Conservation (phyloP, 495 filamentous ascomycete genomes). For the Penicillium canariense region DNA sequence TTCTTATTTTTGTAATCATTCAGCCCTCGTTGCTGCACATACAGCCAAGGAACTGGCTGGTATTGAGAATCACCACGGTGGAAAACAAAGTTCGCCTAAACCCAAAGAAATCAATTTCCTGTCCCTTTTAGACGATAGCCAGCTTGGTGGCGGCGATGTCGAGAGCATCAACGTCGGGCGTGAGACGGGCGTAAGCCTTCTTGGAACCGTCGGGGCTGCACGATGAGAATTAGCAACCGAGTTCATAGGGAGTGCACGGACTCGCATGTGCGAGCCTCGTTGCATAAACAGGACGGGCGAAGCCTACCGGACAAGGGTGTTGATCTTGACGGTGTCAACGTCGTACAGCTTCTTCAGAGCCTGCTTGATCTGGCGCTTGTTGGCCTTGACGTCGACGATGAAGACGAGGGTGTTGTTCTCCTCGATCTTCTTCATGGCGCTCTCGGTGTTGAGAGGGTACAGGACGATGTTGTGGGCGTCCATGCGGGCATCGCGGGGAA, state of each 20-base stretch:
- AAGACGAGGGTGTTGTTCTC: slow-evolving; percentile 99
- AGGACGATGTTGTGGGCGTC: slow-evolving; percentile 90
- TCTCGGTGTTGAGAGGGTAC: slow-evolving; percentile 92
- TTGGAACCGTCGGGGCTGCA: slow-evolving; percentile 89
- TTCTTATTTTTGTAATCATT: slow-evolving; percentile 47
- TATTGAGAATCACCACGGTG: slow-evolving; percentile 47
- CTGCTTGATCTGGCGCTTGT: slow-evolving; percentile 99
- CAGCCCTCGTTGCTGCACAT: slow-evolving; percentile 38
- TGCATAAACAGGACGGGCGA: too few relatives aligned
- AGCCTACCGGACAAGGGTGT: slow-evolving; percentile 90
- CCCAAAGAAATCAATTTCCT: slow-evolving; percentile 38
- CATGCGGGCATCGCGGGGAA: slow-evolving; percentile 84
- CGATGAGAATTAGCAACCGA: slow-evolving; percentile 10
- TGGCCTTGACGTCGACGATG: slow-evolving; percentile 96
- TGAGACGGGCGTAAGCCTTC: slow-evolving; percentile 96
- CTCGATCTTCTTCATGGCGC: slow-evolving; percentile 99
- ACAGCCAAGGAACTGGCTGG: slow-evolving; percentile 39
- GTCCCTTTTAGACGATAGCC: slow-evolving; percentile 76
- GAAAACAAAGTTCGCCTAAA: slow-evolving; percentile 44
- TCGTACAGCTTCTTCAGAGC: slow-evolving; percentile 99
- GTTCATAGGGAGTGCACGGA: too few relatives aligned
- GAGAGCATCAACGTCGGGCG: slow-evolving; percentile 93
- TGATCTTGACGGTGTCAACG: slow-evolving; percentile 96
- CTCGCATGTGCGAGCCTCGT: background rate
- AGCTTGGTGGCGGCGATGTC: slow-evolving; percentile 99